phyloP scores from a whole-genome alignment of 805 yeast genomes.

The Tetrapisispora taiwanensis region DNA sequence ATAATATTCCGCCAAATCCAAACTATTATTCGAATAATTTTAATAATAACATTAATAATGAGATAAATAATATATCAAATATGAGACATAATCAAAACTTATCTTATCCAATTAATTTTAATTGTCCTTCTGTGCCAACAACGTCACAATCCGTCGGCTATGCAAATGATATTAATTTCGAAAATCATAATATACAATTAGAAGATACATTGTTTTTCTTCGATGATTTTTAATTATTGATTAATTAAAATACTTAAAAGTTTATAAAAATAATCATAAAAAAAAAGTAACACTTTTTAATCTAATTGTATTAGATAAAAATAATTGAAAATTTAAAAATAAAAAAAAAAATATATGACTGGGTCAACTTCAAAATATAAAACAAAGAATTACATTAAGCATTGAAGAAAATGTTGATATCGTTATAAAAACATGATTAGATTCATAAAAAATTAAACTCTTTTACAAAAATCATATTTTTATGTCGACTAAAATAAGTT shows the following conservation, averaged over 20 bases:
- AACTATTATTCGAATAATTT: background rate
- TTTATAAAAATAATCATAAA: background rate
- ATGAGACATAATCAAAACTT: background rate
- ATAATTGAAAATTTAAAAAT: no score
- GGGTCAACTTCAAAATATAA: no score
- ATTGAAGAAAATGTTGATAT: no score
- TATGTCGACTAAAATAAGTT: no score
- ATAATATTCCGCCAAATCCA: background rate
- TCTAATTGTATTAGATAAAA: no score
- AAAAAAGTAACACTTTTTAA: no score
- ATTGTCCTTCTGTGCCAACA: background rate
- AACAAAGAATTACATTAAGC: no score
- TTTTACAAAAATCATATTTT: no score
- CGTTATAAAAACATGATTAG: no score
- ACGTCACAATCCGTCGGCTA: background rate
- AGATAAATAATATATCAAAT: background rate
- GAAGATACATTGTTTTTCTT: conserved; percentile 3
- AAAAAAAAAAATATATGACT: no score
- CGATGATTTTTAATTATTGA: background rate
- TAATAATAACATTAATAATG: background rate
- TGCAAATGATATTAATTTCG: background rate
- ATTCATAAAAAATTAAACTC: no score
- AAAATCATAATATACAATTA: background rate
- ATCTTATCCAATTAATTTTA: background rate
- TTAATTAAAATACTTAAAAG: background rate